Evolutionary conservation across 805 yeast genomes (phyloP).

Genomic region (Yarrowia sp.): DNA sequence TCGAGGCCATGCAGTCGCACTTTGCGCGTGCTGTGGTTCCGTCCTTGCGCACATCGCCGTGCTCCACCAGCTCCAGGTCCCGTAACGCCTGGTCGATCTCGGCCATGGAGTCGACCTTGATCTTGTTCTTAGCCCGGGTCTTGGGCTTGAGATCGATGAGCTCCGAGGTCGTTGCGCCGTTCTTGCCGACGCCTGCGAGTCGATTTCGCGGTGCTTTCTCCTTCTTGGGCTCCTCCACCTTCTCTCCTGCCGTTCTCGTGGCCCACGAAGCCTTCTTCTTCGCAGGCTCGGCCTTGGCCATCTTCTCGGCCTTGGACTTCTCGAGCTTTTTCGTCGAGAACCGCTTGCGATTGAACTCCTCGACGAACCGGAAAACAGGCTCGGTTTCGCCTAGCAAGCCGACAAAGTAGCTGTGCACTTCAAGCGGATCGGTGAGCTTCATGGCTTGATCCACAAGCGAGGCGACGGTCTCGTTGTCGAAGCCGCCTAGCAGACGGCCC

Average conservation of each 20-base stretch:
- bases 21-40: constrained; percentile 38
- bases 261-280: neutral
- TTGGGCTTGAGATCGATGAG: constrained; percentile 5
- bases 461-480: constrained; percentile 10
- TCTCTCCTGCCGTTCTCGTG: neutral
- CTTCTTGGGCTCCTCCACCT: neutral
- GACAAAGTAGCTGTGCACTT: constrained; percentile 2
- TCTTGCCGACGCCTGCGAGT: neutral
- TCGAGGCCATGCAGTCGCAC: constrained; percentile 83
- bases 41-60: constrained; percentile 29
- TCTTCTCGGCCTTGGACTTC: constrained; percentile 40
- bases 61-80: constrained; percentile 47
- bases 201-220: constrained; percentile 4
- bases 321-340: constrained; percentile 27
- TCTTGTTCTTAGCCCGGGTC: constrained; percentile 32
- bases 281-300: constrained; percentile 35
- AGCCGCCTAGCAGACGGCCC: neutral
- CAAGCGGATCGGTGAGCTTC: constrained; percentile 9
- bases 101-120: constrained; percentile 54
- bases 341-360: constrained; percentile 14
- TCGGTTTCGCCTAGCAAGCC: neutral
- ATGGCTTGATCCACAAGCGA: constrained; percentile 9
- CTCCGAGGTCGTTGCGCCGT: constrained; percentile 9
- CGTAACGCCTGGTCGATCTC: constrained; percentile 65
- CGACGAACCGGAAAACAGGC: neutral